A percentile compares a stretch with the other conserved stretches of the same genome.
Conservation (phyloP, 371 early-diverging fungal species). For the Apophysomyces sp. region DNA sequence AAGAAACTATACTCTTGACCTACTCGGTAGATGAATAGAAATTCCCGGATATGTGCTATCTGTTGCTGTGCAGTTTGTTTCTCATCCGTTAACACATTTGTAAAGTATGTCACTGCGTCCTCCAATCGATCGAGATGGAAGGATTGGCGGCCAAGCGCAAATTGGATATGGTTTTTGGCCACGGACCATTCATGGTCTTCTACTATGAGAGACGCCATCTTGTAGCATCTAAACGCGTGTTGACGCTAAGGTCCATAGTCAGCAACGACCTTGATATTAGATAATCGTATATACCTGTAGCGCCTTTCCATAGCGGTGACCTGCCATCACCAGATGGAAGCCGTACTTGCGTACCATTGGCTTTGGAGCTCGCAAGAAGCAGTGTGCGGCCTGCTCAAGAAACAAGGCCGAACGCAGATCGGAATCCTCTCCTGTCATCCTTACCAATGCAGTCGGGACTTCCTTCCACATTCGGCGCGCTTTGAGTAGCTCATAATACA, state of each 20-base stretch:
- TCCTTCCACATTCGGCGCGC: conserved; percentile 68
- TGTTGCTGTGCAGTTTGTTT: conserved; percentile 71
- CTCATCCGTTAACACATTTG: conserved; percentile 64
- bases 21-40: conserved; percentile 75
- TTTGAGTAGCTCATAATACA: conserved; percentile 81
- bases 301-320: conserved; percentile 77
- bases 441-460: conserved; percentile 65
- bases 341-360: conserved; percentile 84
- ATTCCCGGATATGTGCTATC: conserved; percentile 72
- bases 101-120: conserved; percentile 60
- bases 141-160: conserved; percentile 80
- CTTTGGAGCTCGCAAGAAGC: conserved; percentile 57
- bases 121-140: conserved; percentile 61
- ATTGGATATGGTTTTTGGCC: conserved; percentile 84
- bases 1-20: background rate
- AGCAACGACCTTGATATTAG: background rate
- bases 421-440: conserved; percentile 75
- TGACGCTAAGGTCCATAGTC: conserved; percentile 43
- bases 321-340: conserved; percentile 87
- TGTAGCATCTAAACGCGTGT: conserved; percentile 79
- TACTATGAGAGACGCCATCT: conserved; percentile 60
- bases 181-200: conserved; percentile 74
- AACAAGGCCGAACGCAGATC: conserved; percentile 79
- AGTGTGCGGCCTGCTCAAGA: conserved; percentile 88
- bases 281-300: conserved; percentile 39